Conservation (phyloP, 345 rosid species). For the Rhodamnia argentea region DNA sequence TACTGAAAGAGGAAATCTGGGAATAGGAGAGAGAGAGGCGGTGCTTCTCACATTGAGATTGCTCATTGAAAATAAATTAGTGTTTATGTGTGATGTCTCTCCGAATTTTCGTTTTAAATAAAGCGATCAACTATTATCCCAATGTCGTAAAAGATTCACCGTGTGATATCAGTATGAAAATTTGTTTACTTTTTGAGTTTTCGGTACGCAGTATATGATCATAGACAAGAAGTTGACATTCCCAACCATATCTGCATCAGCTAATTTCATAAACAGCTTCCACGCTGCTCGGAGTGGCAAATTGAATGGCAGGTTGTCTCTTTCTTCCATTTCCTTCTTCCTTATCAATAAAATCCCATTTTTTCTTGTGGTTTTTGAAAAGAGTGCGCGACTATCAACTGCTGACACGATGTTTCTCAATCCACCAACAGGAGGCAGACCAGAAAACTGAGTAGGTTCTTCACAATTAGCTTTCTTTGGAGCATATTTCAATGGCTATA, state of each 20-base stretch:
- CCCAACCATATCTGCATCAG: not conserved
- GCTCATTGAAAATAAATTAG: not conserved
- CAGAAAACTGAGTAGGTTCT: not conserved
- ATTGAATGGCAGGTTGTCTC: not conserved
- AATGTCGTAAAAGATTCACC: not conserved
- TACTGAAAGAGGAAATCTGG: not conserved
- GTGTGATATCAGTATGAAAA: not conserved
- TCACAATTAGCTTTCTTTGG: not conserved
- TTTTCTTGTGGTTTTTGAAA: not conserved
- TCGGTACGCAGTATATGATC: not conserved
- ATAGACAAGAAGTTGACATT: not conserved
- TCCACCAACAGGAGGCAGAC: not conserved
- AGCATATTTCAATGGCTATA: not conserved
- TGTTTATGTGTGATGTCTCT: not conserved
- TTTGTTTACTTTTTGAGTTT: not conserved
- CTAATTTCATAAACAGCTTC: not conserved
- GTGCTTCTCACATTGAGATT: not conserved
- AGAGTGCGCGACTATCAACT: not conserved
- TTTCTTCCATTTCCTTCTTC: not conserved
- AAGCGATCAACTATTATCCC: not conserved
- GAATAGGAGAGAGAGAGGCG: not conserved
- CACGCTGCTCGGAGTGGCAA: not conserved
- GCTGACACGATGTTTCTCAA: not conserved
- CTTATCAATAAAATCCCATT: not conserved
- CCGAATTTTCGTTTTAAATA: not conserved